Conservation (phyloP, 441 rosid species). For the Melastoma candidum region DNA sequence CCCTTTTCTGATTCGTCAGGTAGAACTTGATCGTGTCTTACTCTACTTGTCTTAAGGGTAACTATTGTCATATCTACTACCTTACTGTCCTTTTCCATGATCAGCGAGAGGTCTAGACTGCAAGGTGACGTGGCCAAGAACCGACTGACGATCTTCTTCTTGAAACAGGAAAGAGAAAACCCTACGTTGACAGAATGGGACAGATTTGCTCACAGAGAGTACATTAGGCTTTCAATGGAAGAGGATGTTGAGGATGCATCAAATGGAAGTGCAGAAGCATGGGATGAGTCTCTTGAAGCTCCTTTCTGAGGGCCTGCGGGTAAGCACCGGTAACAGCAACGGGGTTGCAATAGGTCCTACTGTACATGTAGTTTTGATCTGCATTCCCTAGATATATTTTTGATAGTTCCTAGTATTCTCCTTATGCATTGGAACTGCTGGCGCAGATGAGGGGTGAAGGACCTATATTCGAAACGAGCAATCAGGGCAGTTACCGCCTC, state of each 20-base stretch:
- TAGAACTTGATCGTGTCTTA: constrained; percentile 12
- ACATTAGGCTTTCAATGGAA: constrained; percentile 94
- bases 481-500: too few species aligned
- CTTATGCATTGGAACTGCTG: too few species aligned
- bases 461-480: too few species aligned
- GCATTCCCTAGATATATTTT: too few species aligned
- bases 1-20: constrained; percentile 97
- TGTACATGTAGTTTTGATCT: too few species aligned
- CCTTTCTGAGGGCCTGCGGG: constrained; percentile 25
- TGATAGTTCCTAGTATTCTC: too few species aligned
- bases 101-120: too few species aligned
- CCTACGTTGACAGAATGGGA: constrained; percentile 99
- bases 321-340: constrained; percentile 1
- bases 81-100: too few species aligned
- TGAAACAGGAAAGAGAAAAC: constrained; percentile 85
- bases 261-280: constrained; percentile 91
- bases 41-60: neutral
- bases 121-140: too few species aligned
- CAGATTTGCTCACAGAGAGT: constrained; percentile 97
- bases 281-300: constrained; percentile 98
- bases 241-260: constrained; percentile 97
- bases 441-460: too few species aligned
- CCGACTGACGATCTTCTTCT: neutral
- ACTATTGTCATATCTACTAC: neutral
- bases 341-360: too few species aligned